Conservation (phyloP, 208 protist species). For the Trypanosoma mega region DNA sequence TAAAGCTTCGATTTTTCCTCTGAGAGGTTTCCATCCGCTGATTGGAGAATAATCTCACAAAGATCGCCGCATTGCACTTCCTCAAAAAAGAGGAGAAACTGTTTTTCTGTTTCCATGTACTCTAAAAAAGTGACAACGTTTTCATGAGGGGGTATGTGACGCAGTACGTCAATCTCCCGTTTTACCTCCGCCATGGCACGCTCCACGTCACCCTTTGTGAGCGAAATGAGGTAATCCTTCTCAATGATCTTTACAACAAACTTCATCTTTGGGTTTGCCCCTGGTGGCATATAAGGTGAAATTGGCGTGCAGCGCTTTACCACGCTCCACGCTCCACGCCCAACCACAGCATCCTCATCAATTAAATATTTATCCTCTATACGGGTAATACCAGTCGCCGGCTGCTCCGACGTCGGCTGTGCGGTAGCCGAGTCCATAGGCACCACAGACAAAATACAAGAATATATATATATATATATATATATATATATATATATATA, state of each 20-base stretch:
- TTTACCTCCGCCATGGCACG: slow-evolving; percentile 88
- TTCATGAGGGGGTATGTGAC: slow-evolving; percentile 84
- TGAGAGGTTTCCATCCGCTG: slow-evolving; percentile 68
- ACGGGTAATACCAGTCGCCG: slow-evolving; percentile 23
- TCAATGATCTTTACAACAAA: slow-evolving; percentile 91
- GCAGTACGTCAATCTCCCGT: slow-evolving; percentile 86
- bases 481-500: too few species aligned
- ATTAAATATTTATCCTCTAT: slow-evolving; percentile 84
- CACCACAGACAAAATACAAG: background rate
- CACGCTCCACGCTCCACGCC: slow-evolving; percentile 86
- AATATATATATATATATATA: slow-evolving; percentile 6
- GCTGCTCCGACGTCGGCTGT: background rate
- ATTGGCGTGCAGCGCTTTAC: slow-evolving; percentile 83
- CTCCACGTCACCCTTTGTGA: slow-evolving; percentile 85
- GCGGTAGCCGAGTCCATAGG: slow-evolving; percentile 4
- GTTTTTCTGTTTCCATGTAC: slow-evolving; percentile 80
- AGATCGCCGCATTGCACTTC: slow-evolving; percentile 84
- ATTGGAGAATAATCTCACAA: slow-evolving; percentile 87
- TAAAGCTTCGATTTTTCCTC: slow-evolving; percentile 85
- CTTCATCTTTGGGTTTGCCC: slow-evolving; percentile 69
- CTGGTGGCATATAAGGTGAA: slow-evolving; percentile 67
- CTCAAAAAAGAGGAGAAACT: slow-evolving; percentile 89
- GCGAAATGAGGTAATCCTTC: slow-evolving; percentile 87
- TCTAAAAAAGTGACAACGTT: slow-evolving; percentile 90
- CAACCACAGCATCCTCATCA: slow-evolving; percentile 74